Evolutionary conservation across 192 early-diverging fungal species (phyloP).

Genomic region (Entophlyctis luteolus): DNA sequence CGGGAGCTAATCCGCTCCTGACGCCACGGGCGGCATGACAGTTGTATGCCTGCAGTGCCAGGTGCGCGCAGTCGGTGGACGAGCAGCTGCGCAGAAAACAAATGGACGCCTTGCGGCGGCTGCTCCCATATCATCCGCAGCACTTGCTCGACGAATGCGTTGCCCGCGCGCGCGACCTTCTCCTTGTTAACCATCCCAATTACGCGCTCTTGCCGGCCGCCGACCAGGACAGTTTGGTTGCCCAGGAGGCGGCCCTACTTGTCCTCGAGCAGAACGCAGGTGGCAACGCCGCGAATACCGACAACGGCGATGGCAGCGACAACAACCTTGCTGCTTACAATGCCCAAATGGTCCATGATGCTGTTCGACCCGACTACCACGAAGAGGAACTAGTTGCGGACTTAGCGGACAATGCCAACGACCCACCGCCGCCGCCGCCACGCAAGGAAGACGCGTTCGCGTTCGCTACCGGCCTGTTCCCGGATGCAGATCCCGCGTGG

Average conservation of each 20-base stretch:
- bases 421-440: not conserved
- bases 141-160: not conserved
- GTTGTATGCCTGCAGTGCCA: not conserved
- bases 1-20: no score
- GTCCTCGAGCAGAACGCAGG: no score
- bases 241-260: not conserved
- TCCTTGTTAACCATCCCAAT: not conserved
- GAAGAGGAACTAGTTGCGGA: no score
- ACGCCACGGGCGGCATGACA: no score
- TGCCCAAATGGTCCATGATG: not conserved
- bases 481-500: constrained; percentile 19
- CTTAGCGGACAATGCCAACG: not conserved
- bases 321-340: not conserved
- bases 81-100: not conserved
- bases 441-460: not conserved
- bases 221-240: not conserved
- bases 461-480: constrained; percentile 3
- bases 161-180: not conserved
- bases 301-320: no score
- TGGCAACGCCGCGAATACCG: no score
- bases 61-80: not conserved
- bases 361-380: no score
- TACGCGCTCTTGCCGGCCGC: not conserved
- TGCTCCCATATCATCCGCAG: not conserved
- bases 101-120: not conserved